Base-by-base conservation (phyloP, 495 filamentous ascomycete genomes). In the Penicillium paradoxum region DNA sequence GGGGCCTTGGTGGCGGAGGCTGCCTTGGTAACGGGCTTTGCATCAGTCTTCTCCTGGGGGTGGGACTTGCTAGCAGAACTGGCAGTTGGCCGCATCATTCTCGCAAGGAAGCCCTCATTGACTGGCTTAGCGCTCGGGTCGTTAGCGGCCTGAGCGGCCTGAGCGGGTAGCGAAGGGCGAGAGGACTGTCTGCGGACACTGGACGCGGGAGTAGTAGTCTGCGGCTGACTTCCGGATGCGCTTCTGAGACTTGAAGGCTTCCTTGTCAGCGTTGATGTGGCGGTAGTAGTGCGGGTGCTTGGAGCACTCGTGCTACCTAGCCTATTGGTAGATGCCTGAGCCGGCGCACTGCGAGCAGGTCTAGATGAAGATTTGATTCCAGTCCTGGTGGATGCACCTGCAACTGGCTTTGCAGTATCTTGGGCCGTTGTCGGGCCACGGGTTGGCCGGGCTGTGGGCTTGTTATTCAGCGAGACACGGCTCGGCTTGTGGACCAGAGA, bases 81-180 rank as follows among this genome's bases (percentile, higher is more conserved):
- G 19, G 87, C 82, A 8, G 91, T 97, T 4, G 90, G 91, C 10
- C 90, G 82, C 89, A 90, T 96, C 91, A 97, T 95, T 51, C 91
- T 77, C 7, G 88, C 89, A 14, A 97, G 76, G 70, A 97, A 97
- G 3, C 85, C 70, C 48, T 90, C 86, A 59, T 88, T 84, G 2
- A 85, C 76, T 1, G 81, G 67, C 49, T 69, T 74, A 27, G 72
- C 18, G 46, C 40, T 46, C 64, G 72, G 4, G 41, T 77, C 73
- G 24, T 44, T 56, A n/a, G n/a, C n/a, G n/a, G 11, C 57, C 57
- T 22, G 65, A n/a, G n/a, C n/a, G n/a, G n/a, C 55, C 24, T 70
- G 66, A 25, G 58, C 47, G 39, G 66, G 63, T 25, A 74, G 60
- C 15, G 77, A 76, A 30, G 67, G 60, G 7, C 74, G 74, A 49